Conservation (phyloP, 139 green algal genomes). For the Closterium sp. region DNA sequence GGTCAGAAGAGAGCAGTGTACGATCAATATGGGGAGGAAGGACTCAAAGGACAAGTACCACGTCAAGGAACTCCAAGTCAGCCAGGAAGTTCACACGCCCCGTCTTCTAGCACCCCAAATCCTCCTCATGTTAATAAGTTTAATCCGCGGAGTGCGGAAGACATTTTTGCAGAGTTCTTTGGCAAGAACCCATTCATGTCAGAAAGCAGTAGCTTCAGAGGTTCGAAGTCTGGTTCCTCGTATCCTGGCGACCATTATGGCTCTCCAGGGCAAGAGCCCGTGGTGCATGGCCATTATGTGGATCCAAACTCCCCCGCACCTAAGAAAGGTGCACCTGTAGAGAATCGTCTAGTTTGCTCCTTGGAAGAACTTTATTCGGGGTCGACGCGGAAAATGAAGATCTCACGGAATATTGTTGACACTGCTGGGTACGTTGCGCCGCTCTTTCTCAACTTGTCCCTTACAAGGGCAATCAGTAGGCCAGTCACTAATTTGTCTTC, state of each 20-base stretch:
- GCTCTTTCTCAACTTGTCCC: background rate
- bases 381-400: slow-evolving; percentile 68
- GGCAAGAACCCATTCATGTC: slow-evolving; percentile 47
- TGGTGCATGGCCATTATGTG: background rate
- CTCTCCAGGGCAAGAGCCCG: slow-evolving; percentile 1
- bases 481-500: background rate
- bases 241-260: background rate
- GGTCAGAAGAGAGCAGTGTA: slow-evolving; percentile 53
- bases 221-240: slow-evolving; percentile 30
- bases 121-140: slow-evolving; percentile 10
- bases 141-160: slow-evolving; percentile 42
- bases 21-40: slow-evolving; percentile 57
- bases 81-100: slow-evolving; percentile 12
- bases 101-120: background rate
- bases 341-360: slow-evolving; percentile 52
- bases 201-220: background rate
- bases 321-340: slow-evolving; percentile 43
- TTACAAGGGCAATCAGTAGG: background rate
- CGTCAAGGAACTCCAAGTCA: background rate
- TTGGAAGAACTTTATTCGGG: slow-evolving; percentile 71
- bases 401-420: slow-evolving; percentile 61
- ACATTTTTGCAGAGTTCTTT: slow-evolving; percentile 59
- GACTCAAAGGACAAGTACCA: slow-evolving; percentile 52
- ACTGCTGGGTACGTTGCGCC: slow-evolving; percentile 49
- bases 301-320: slow-evolving; percentile 4